A percentile compares a stretch with the other conserved stretches of the same genome.
phyloP scores from a whole-genome alignment of 2,329 filamentous ascomycete species.

The Ascochyta koolunga region DNA sequence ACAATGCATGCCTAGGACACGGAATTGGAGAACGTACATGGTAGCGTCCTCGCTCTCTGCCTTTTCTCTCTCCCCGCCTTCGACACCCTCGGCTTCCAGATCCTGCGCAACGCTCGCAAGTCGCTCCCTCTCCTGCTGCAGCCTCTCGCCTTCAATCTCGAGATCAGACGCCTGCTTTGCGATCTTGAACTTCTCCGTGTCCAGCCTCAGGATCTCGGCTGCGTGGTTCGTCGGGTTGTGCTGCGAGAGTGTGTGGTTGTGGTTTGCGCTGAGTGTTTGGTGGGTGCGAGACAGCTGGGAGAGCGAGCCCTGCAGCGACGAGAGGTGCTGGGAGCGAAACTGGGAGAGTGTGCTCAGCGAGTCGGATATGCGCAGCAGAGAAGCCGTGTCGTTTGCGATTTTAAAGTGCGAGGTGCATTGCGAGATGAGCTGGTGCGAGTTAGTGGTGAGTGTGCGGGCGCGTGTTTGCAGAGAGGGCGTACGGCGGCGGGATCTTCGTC shows the following conservation, averaged over 20 bases:
- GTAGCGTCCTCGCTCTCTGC: slow-evolving; percentile 55
- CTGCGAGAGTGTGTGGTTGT: slow-evolving; percentile 74
- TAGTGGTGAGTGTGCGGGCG: slow-evolving; percentile 22
- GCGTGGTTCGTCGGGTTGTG: slow-evolving; percentile 84
- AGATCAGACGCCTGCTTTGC: slow-evolving; percentile 90
- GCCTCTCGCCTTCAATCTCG: slow-evolving; percentile 93
- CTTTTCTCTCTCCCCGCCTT: slow-evolving; percentile 67
- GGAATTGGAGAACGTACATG: slow-evolving; percentile 47
- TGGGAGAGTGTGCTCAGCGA: slow-evolving; percentile 83
- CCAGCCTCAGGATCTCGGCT: slow-evolving; percentile 80
- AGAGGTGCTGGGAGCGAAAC: slow-evolving; percentile 77
- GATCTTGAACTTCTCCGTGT: slow-evolving; percentile 91
- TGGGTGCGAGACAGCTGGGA: slow-evolving; percentile 74
- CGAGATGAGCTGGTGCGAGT: slow-evolving; percentile 74
- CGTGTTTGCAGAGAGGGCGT: slow-evolving; percentile 44
- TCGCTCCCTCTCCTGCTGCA: slow-evolving; percentile 77
- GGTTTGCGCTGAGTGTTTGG: slow-evolving; percentile 74
- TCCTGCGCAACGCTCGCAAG: slow-evolving; percentile 77
- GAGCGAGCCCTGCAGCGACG: slow-evolving; percentile 43
- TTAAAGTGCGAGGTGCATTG: slow-evolving; percentile 96
- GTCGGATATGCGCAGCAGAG: slow-evolving; percentile 81
- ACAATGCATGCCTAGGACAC: no score
- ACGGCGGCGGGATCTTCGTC: slow-evolving; percentile 90
- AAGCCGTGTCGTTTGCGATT: slow-evolving; percentile 83
- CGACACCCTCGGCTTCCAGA: slow-evolving; percentile 84